Evolutionary conservation across 805 yeast genomes (phyloP), one percentile per base, ranked within the genome.

Genomic region (Suhomyces kilbournensis): DNA sequence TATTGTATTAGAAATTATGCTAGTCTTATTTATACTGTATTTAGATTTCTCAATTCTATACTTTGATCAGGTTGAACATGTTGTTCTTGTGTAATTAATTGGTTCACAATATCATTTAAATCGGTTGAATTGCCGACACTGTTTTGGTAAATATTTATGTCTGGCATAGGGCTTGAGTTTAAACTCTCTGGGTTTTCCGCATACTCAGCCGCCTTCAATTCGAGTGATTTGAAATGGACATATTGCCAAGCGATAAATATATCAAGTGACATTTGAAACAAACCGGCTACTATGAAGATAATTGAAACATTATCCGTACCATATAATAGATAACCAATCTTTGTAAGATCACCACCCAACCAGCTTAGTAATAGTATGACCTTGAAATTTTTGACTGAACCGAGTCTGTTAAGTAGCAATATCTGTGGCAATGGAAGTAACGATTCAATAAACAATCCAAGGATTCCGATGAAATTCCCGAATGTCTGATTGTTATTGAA

Each of bases 261-360:
- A 65, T 90, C 94, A 54, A 90, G 74, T 20, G 79, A 63, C 84
- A 88, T 87, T 71, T 90, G 97, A 65, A 89, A 86, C 43, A 85
- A 67, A 0, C 89, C 94, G 52, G 90, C 90, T 46, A 81, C 62
- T 7, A 87, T 76, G 64, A 88, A 88, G 6, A 88, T 73, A 6
- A 71, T 59, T 2, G 91, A 84, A 26, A 88, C 80, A 58, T 88
- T 79, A 50, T 79, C 79, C 1, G 94, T 87, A 14, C 96, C 96
- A 66, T 78, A 88, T n/a, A 88, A 60, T 49, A 89, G 72, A 62
- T 88, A 89, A 49, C 85, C 74, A 22, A 90, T 80, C 65, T 92
- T 92, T 38, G 90, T 79, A 40, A 86, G 73, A 69, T 91, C 97
- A 52, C 97, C 97, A 54, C 93, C 85, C 4, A 91, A 73, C 97